Evolutionary conservation across 331 rosid species (phyloP), one percentile per base, ranked within the genome.

Genomic region (Acacia pycnantha): DNA sequence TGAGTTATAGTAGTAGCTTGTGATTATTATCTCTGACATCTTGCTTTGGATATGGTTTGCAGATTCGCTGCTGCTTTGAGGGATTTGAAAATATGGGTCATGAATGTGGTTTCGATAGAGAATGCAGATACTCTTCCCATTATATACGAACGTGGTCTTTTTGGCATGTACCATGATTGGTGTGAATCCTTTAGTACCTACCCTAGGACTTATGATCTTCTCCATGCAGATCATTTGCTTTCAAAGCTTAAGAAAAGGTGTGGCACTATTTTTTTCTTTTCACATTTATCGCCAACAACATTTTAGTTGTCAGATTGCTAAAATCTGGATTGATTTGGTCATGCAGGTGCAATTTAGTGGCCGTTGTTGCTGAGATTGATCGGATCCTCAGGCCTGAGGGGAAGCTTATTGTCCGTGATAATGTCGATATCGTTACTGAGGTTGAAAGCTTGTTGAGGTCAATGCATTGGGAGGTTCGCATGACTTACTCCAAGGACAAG

Each of bases 121-220:
- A 70, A 97, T 31, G 89, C 98, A 4, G 99, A 94, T 74, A 96
- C 99, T 5, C 91, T 96, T 43, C 98, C 99, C 76, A 84, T 94
- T 71, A 96, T 96, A 75, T 96, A 79, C n/a, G 99, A 96, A 80
- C 93, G 98, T 75, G 99, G 99, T 80, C 91, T 96, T 66, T 93
- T 94, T 62, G 99, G 99, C 48, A 94, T 91, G 59, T 96, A 96
- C 79, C 99, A 96, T 50, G 97, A 96, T 87, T 96, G 99, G 99
- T 96, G 99, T 22, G 97, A 94, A 79, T 96, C 99, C 59, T 94
- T 94, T 88, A 94, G 89, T 89, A 90, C 97, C 54, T 96, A 96
- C 70, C 99, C 99, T 0, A 91, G 99, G 86, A 80, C 97, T 16
- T 96, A 94, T 35, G 99, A 96, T 86, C 95, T 96, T 77, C 89